These are phyloP conservation scores for Zizania palustris DNA, from an alignment of 202 grass and related monocot species.

Conservation along the genomic window DNA sequence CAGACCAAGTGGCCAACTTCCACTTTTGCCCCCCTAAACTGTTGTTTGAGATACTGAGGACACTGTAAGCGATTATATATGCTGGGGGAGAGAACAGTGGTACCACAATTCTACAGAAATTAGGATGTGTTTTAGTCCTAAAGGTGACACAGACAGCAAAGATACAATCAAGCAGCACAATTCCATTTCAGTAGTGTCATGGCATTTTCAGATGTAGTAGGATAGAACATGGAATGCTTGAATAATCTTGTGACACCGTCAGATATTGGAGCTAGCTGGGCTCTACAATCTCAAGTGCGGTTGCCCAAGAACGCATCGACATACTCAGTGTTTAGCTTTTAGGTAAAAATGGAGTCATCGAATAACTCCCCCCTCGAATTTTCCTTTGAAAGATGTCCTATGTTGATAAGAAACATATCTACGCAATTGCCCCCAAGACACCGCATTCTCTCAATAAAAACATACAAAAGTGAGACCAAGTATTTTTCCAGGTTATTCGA, in stretches of 20 bases:
- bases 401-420: not conserved
- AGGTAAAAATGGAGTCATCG: too few species aligned
- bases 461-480: not conserved
- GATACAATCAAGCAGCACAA: not conserved
- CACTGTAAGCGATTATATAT: too few species aligned
- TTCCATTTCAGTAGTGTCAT: not conserved
- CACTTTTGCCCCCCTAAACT: too few species aligned
- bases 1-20: too few species aligned
- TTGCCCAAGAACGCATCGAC: too few species aligned
- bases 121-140: not conserved
- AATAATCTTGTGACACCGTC: not conserved
- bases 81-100: too few species aligned
- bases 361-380: not conserved
- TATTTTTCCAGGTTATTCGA: conserved; percentile 1
- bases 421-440: too few species aligned
- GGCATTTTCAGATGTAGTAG: not conserved
- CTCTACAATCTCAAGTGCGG: not conserved
- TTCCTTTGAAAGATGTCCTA: not conserved
- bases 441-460: not conserved
- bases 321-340: too few species aligned
- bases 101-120: too few species aligned
- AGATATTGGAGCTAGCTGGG: not conserved
- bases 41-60: too few species aligned
- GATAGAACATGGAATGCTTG: not conserved
- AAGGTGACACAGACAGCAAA: not conserved